Base-by-base conservation (phyloP, 371 early-diverging fungal species). In the Mortierella sp. region DNA sequence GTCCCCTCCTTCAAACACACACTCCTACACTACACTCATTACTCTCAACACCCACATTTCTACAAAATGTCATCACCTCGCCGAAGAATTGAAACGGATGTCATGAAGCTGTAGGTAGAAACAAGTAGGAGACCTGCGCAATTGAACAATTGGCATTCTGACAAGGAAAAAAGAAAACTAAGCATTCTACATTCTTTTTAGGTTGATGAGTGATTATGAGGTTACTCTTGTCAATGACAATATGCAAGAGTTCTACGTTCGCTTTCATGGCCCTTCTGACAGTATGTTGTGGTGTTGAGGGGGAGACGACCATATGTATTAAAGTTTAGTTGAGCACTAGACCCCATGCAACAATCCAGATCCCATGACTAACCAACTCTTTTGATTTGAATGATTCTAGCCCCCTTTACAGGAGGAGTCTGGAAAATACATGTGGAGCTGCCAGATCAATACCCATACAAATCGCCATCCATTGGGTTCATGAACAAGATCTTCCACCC, bases 401-500 rank as follows among this genome's bases (percentile, higher is more conserved):
- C 99, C 6, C 98, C 99, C 28, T 99, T 97, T 85, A 86, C 86
- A n/a, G 95, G 94, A 42, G 99, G 99, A n/a, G 90, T 95, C 43
- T 99, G 99, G 96, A 97, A 96, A 82, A 89, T 99, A 17, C 98
- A 97, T 85, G 99, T 99, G 22, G 96, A 98, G 83, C 88, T 99
- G 45, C 99, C 99, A 23, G 97, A 98, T 85, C 97, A 99, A 73
- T 99, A 99, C 83, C 99, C 99, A 15, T 99, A 97, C 90, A 97
- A 98, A 86, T 97, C 97, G 31, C 99, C 99, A 35, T 98, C 98
- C 59, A 99, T 99, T 77, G 99, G 99, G 23, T 99, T 99, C 84
- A 94, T 95, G 89, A 99, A 98, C 88, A 96, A 95, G 85, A 98
- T 99, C 72, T 99, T 97, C 85, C 99, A 99, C 82, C 99, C 99